A percentile compares a stretch with the other conserved stretches of the same genome.
phyloP scores from a whole-genome alignment of 441 rosid species.

The Populus hybrid region DNA sequence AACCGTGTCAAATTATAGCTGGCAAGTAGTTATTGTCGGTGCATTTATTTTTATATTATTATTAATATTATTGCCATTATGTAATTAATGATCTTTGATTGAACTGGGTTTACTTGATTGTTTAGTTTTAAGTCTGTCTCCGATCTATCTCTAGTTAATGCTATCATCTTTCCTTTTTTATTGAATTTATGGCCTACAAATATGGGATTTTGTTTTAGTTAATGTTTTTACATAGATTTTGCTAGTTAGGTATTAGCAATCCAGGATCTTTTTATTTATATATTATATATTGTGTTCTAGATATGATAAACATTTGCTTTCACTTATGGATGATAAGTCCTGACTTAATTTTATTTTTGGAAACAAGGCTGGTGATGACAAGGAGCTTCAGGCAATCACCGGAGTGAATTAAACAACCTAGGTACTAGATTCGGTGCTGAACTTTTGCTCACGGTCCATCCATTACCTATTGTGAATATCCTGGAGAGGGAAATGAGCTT shows the following conservation, averaged over 20 bases:
- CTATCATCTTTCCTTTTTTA: not conserved
- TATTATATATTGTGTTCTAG: not conserved
- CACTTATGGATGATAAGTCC: not conserved
- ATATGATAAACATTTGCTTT: not conserved
- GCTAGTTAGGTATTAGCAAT: not conserved
- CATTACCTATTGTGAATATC: not conserved
- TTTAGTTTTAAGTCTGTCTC: not conserved
- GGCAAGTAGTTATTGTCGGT: conserved; percentile 16
- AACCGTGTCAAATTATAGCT: not conserved
- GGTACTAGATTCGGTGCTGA: not conserved
- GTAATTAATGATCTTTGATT: not conserved
- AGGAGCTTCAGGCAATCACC: not conserved
- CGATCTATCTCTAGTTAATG: not conserved
- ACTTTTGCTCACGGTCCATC: not conserved
- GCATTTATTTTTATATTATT: not conserved
- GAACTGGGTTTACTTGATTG: not conserved
- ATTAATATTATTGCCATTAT: not conserved
- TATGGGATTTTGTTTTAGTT: not conserved
- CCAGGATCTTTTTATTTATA: not conserved
- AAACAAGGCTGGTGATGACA: not conserved
- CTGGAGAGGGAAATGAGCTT: not conserved
- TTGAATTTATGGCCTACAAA: not conserved
- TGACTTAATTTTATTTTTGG: not conserved
- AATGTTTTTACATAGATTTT: not conserved
- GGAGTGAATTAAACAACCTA: not conserved